phyloP scores from a whole-genome alignment of 345 rosid species.

The Cochlearia excelsa region DNA sequence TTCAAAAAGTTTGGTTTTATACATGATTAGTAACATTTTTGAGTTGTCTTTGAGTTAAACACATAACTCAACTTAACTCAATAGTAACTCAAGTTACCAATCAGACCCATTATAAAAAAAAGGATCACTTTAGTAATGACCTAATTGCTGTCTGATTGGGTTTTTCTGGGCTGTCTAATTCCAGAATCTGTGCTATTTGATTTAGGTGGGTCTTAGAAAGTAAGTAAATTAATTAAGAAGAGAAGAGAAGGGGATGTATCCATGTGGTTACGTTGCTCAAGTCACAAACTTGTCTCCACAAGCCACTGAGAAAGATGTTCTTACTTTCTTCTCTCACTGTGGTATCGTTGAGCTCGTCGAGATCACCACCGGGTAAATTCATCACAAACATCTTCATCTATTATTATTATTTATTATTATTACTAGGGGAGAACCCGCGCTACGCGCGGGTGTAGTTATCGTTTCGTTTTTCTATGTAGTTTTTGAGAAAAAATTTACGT shows the following conservation, averaged over 20 bases:
- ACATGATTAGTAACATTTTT: no score
- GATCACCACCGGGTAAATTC: conserved; percentile 61
- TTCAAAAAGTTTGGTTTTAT: no score
- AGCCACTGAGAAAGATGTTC: conserved; percentile 68
- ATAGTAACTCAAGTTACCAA: no score
- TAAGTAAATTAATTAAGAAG: neutral
- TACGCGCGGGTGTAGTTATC: no score
- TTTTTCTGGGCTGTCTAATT: neutral
- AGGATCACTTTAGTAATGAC: no score
- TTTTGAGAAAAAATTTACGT: no score
- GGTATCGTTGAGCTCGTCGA: conserved; percentile 67
- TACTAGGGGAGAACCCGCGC: no score
- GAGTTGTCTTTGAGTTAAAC: no score
- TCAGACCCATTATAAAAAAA: no score
- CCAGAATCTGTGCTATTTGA: conserved; percentile 9
- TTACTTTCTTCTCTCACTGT: conserved; percentile 66
- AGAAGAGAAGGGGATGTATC: conserved; percentile 43
- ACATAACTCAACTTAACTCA: no score
- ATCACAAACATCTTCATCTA: neutral
- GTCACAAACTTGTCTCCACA: conserved; percentile 67
- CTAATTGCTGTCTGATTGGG: no score
- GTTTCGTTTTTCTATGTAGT: no score
- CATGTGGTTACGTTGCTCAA: conserved; percentile 72
- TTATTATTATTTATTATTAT: neutral
- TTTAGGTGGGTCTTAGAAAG: conserved; percentile 6